Evolutionary conservation across 305 asterid species (phyloP), one percentile per base, ranked within the genome.

Genomic region (Fraxinus greggii): DNA sequence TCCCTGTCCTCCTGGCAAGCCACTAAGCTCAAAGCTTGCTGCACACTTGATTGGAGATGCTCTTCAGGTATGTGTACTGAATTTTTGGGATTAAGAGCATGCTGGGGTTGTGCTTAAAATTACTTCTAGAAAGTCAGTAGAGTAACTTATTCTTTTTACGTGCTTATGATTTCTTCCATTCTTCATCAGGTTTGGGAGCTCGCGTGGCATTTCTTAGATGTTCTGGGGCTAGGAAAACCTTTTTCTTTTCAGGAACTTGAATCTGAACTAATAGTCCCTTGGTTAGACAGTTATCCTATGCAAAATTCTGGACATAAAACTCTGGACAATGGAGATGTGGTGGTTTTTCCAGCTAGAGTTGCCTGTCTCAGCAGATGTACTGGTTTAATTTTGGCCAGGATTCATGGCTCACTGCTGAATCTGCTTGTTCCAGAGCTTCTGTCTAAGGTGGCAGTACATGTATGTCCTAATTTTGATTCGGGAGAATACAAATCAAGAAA

Each of bases 161-260:
- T 83, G 85, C 85, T 90, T 84, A 84, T 82, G 45, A 76, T 42
- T 81, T 82, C 63, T 56, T 83, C 72, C 80, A 76, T 83, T 38
- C 81, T 78, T 90, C 80, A 67, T 85, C 89, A 97, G 99, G 94
- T 90, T 83, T 97, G 94, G 98, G 98, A 94, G 88, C 88, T 90
- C 73, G 92, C 87, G 6, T 87, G 90, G 90, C 97, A 97, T 82
- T 97, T 93, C 91, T 83, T 83, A 15, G 97, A 92, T 81, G 91
- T 90, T 72, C 83, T 97, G 82, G 97, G 91, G 85, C 92, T 93
- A 83, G 95, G 89, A 82, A 88, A 82, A 81, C 89, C 92, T 32
- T 88, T 91, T 86, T 85, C 97, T 61, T 92, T 94, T 82, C 92
- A 83, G 81, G 97, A 93, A 80, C 90, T 97, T 72, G 98, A 92